A percentile compares a stretch with the other conserved stretches of the same genome.
These are phyloP conservation scores for Aspergillus affinis DNA, from an alignment of 495 filamentous ascomycete species.

Conservation along the genomic window DNA sequence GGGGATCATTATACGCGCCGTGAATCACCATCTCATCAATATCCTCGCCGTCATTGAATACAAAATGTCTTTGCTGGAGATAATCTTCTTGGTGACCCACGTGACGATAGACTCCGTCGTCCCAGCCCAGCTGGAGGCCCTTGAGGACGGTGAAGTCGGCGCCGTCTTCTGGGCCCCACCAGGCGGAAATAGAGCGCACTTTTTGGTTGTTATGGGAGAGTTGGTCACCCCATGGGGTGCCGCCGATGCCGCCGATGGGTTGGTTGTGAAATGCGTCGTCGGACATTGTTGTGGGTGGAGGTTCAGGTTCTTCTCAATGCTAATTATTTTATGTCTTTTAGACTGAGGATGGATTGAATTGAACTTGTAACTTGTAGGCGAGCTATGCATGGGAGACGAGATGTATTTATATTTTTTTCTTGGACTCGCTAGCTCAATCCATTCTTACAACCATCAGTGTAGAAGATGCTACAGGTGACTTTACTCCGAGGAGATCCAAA, in stretches of 20 bases:
- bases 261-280: not conserved
- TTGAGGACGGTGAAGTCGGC: not conserved
- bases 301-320: not conserved
- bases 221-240: not conserved
- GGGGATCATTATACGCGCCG: not conserved
- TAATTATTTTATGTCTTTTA: not conserved
- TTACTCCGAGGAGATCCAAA: not conserved
- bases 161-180: not conserved
- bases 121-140: not conserved
- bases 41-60: not conserved
- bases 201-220: not conserved
- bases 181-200: not conserved
- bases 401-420: no score
- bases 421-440: no score
- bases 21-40: not conserved
- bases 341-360: no score
- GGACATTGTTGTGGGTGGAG: not conserved
- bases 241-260: not conserved
- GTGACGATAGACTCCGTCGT: not conserved
- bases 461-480: no score
- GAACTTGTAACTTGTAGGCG: no score
- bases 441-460: no score
- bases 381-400: no score
- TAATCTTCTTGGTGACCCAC: not conserved
- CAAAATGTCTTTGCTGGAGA: not conserved